Conservation (phyloP, 805 yeast genomes). For the Lipomyces japonicus region DNA sequence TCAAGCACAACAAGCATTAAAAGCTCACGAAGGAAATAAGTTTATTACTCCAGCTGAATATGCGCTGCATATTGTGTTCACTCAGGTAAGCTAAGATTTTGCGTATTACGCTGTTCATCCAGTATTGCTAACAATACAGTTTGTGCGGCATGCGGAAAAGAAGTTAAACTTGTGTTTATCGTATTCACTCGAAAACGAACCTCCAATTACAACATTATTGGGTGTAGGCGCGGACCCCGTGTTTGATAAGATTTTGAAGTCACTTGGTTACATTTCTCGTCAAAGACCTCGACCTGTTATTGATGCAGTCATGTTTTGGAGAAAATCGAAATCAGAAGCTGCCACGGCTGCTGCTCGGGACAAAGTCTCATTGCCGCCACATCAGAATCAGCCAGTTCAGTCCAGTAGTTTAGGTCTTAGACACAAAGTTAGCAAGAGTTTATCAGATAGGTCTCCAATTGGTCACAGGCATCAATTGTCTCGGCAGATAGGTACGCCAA, state of each 20-base stretch:
- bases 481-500: conserved; percentile 2
- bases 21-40: conserved; percentile 36
- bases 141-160: conserved; percentile 88
- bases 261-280: conserved; percentile 86
- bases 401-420: conserved; percentile 16
- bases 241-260: conserved; percentile 79
- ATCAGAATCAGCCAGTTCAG: neutral
- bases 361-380: neutral
- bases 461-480: conserved; percentile 4
- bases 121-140: conserved; percentile 37
- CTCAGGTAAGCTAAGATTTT: conserved; percentile 47
- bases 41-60: conserved; percentile 78
- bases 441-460: conserved; percentile 25
- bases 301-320: conserved; percentile 98
- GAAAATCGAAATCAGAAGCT: conserved; percentile 86
- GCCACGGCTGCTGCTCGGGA: conserved; percentile 45
- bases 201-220: conserved; percentile 70
- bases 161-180: conserved; percentile 71
- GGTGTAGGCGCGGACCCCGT: conserved; percentile 82
- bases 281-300: conserved; percentile 91
- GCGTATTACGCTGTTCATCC: neutral
- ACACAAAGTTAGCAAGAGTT: conserved; percentile 24
- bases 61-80: conserved; percentile 87
- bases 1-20: conserved; percentile 1
- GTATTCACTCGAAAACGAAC: conserved; percentile 64